A percentile compares a stretch with the other conserved stretches of the same genome.
These are phyloP conservation scores for Haematococcus lacustris DNA, from an alignment of 139 green algal species.

Conservation along the genomic window DNA sequence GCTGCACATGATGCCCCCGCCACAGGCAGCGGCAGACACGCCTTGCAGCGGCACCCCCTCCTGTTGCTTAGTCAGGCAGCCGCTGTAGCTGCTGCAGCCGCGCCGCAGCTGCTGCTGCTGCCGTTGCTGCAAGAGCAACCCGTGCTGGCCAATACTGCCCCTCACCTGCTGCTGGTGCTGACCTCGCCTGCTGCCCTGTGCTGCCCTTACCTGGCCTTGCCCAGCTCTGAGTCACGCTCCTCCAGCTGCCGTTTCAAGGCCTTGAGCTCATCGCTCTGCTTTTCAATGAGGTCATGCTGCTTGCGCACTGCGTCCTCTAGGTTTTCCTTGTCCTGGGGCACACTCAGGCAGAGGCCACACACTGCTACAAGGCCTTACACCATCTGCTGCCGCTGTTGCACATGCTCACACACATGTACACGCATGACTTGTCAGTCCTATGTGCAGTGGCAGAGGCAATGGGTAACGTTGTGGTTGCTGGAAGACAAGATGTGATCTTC, in stretches of 20 bases:
- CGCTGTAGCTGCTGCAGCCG: too few species aligned
- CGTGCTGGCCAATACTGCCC: not conserved
- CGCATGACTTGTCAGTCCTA: too few species aligned
- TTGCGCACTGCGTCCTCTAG: conserved; percentile 36
- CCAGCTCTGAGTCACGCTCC: conserved; percentile 28
- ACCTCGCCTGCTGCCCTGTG: not conserved
- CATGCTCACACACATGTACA: not conserved
- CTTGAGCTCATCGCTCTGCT: conserved; percentile 46
- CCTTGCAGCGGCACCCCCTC: too few species aligned
- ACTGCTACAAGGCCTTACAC: not conserved
- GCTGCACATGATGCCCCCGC: too few species aligned
- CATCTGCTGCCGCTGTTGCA: not conserved
- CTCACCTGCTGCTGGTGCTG: conserved; percentile 3
- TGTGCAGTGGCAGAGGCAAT: too few species aligned
- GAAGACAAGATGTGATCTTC: too few species aligned
- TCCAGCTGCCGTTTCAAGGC: conserved; percentile 35
- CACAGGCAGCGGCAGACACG: too few species aligned
- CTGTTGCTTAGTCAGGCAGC: too few species aligned
- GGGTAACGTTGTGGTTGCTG: too few species aligned
- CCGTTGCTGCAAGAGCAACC: not conserved
- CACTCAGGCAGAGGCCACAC: not conserved
- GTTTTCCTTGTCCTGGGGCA: conserved; percentile 34
- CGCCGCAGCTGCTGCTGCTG: too few species aligned
- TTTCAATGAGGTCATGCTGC: conserved; percentile 45
- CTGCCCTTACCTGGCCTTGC: conserved; percentile 36